These are phyloP conservation scores for Lactarius pseudohatsudake DNA, from an alignment of 768 basidiomycete genomes.

Conservation along the genomic window DNA sequence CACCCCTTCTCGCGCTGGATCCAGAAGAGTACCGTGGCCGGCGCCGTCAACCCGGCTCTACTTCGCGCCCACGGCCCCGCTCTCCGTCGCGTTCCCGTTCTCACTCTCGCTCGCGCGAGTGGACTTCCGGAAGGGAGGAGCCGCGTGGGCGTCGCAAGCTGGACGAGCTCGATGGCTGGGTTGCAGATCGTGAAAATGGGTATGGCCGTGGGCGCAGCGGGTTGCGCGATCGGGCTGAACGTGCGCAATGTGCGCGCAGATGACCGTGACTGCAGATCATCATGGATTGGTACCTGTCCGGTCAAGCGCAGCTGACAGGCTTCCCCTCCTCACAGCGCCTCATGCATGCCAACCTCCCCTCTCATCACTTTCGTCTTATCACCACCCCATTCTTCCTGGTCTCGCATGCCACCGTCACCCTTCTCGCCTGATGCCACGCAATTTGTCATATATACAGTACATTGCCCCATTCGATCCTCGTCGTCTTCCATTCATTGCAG, in stretches of 20 bases:
- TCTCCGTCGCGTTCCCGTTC: slow-evolving; percentile 15
- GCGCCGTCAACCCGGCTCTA: slow-evolving; percentile 18
- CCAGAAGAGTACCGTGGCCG: slow-evolving; percentile 22
- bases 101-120: slow-evolving; percentile 1
- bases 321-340: slow-evolving; percentile 1
- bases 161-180: slow-evolving; percentile 25
- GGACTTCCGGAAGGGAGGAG: slow-evolving; percentile 8
- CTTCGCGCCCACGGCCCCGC: slow-evolving; percentile 14
- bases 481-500: slow-evolving; percentile 19
- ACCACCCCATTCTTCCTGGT: neutral
- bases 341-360: neutral
- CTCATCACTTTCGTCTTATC: slow-evolving; percentile 3
- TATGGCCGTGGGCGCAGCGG: slow-evolving; percentile 27
- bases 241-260: slow-evolving; percentile 2
- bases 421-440: slow-evolving; percentile 2
- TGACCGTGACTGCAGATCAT: neutral
- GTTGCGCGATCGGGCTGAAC: slow-evolving; percentile 24
- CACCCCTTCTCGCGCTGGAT: slow-evolving; percentile 9
- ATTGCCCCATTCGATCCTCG: slow-evolving; percentile 8
- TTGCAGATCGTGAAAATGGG: slow-evolving; percentile 24
- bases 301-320: neutral
- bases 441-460: slow-evolving; percentile 15
- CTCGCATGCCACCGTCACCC: slow-evolving; percentile 17
- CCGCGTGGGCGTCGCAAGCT: slow-evolving; percentile 22
- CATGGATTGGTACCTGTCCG: slow-evolving; percentile 4